Conservation (phyloP, 208 protist species). For the Leishmania turanica region DNA sequence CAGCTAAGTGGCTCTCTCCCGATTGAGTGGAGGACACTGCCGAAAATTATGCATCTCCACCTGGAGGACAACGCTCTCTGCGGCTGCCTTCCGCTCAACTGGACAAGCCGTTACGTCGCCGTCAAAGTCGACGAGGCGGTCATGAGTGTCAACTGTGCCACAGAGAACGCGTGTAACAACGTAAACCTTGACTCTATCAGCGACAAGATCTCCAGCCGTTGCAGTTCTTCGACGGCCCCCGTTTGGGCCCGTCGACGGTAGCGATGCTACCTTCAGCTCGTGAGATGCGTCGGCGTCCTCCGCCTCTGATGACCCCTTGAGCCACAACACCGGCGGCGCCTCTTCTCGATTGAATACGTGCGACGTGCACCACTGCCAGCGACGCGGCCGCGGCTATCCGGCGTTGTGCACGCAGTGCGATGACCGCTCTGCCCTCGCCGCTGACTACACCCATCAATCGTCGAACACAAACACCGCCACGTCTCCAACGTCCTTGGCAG, state of each 20-base stretch:
- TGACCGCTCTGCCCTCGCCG: neutral
- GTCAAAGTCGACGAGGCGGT: constrained; percentile 1
- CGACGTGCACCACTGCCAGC: neutral
- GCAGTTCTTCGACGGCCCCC: neutral
- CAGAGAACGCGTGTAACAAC: constrained; percentile 1
- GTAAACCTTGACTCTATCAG: neutral
- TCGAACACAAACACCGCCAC: neutral
- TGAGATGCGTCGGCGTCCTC: neutral
- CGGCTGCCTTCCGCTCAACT: constrained; percentile 8
- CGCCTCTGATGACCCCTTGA: neutral
- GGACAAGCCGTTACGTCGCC: neutral
- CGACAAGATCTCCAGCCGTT: neutral
- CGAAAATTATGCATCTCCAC: neutral
- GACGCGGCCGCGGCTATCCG: neutral
- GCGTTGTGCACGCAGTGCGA: neutral
- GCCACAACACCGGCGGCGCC: neutral
- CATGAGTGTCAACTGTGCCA: neutral
- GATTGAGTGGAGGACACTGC: neutral
- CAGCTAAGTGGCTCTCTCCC: constrained; percentile 2
- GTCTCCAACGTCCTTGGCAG: neutral
- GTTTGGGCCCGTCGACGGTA: neutral
- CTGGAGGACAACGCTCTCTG: constrained; percentile 7
- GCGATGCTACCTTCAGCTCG: neutral
- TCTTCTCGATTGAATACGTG: neutral
- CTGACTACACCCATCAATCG: neutral